Evolutionary conservation across 805 yeast species (phyloP).

Genomic region (Cyberlindnera samutprakarnensis): DNA sequence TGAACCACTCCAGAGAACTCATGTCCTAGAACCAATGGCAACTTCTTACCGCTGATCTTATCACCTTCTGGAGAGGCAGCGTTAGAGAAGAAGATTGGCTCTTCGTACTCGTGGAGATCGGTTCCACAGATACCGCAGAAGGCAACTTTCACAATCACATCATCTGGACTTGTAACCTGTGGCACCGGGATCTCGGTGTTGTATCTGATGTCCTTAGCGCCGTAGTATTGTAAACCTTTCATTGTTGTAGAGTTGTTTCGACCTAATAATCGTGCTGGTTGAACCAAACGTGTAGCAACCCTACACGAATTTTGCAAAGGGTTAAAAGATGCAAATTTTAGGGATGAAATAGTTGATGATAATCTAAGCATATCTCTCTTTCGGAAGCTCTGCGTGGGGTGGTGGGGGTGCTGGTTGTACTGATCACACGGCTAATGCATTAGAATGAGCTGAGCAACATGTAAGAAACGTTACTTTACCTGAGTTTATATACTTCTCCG

Average conservation of each 20-base stretch:
- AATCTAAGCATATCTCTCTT: too few species aligned
- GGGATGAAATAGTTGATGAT: too few species aligned
- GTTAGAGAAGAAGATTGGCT: slow-evolving; percentile 56
- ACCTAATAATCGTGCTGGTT: too few species aligned
- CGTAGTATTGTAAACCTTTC: slow-evolving; percentile 35
- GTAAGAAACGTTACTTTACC: too few species aligned
- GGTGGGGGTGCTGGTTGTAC: too few species aligned
- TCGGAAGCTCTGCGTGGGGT: too few species aligned
- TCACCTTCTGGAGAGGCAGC: slow-evolving; percentile 29
- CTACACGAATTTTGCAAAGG: too few species aligned
- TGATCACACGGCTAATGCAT: too few species aligned
- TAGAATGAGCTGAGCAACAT: too few species aligned
- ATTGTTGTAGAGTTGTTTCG: slow-evolving; percentile 13
- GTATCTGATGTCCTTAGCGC: slow-evolving; percentile 30
- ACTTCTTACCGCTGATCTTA: slow-evolving; percentile 26
- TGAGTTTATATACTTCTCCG: too few species aligned
- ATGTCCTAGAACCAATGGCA: slow-evolving; percentile 56
- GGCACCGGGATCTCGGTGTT: slow-evolving; percentile 29
- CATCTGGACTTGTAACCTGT: slow-evolving; percentile 27
- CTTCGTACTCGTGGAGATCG: slow-evolving; percentile 51
- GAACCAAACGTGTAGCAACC: too few species aligned
- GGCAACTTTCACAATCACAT: slow-evolving; percentile 35
- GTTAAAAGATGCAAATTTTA: too few species aligned
- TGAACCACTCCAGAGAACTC: slow-evolving; percentile 56
- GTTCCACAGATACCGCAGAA: slow-evolving; percentile 56